Evolutionary conservation across 73 alveolate genomes (phyloP).

Genomic region (Durusdinium trenchii): DNA sequence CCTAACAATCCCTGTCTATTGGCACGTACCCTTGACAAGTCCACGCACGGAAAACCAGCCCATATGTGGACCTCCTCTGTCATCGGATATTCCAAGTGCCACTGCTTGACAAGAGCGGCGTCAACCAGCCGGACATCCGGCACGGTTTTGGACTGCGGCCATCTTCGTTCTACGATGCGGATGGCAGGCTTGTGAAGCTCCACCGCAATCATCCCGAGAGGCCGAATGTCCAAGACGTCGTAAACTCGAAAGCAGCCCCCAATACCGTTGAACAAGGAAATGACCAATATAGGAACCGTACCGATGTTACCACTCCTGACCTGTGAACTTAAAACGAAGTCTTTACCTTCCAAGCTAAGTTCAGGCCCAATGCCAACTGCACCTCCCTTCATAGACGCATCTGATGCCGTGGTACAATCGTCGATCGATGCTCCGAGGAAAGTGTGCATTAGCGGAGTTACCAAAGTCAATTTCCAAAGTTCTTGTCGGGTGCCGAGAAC

Average conservation of each 20-base stretch:
- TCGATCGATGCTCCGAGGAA: background rate
- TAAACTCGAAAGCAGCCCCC: background rate
- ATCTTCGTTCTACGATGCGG: background rate
- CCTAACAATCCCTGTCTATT: background rate
- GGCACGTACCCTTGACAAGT: background rate
- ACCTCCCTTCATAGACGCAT: background rate
- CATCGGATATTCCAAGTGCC: background rate
- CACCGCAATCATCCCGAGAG: background rate
- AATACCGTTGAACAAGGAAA: background rate
- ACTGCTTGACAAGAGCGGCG: background rate
- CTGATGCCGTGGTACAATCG: background rate
- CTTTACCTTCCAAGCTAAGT: background rate
- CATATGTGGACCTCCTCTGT: background rate
- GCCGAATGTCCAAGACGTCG: background rate
- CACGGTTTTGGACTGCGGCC: background rate
- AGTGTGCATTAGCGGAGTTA: background rate
- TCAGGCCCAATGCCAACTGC: background rate
- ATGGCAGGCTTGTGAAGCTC: background rate
- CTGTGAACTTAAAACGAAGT: no score
- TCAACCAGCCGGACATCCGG: background rate
- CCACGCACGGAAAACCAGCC: slow-evolving; percentile 36
- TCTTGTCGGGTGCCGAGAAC: background rate
- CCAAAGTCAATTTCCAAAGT: background rate
- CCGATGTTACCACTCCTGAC: background rate
- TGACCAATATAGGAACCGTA: background rate